Conservation (phyloP, 2,329 filamentous ascomycete genomes). For the Lecanicillium sp. region DNA sequence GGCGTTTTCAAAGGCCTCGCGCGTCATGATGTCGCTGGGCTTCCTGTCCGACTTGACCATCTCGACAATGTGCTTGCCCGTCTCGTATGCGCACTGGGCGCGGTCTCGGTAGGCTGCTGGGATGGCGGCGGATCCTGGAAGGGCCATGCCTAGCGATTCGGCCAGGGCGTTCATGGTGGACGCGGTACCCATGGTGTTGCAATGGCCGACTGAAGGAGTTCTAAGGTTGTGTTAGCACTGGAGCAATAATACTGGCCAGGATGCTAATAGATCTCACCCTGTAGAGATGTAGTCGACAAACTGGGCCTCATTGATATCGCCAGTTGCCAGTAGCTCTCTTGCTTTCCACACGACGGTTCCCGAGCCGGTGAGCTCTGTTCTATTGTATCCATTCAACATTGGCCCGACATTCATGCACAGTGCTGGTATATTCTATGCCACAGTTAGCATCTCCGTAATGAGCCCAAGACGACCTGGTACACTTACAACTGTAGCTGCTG, state of each 20-base stretch:
- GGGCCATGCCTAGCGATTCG: slow-evolving; percentile 44
- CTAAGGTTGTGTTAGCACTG: slow-evolving; percentile 12
- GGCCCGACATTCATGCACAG: slow-evolving; percentile 45
- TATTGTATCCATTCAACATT: slow-evolving; percentile 41
- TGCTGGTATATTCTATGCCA: slow-evolving; percentile 33
- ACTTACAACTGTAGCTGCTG: slow-evolving; percentile 35
- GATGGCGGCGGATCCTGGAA: slow-evolving; percentile 43
- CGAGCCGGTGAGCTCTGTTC: slow-evolving; percentile 32
- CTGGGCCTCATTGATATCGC: slow-evolving; percentile 34
- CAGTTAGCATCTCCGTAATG: neutral
- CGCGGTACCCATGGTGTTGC: slow-evolving; percentile 47
- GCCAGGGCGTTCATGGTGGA: slow-evolving; percentile 45
- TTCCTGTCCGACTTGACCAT: slow-evolving; percentile 40
- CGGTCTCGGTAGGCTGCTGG: slow-evolving; percentile 42
- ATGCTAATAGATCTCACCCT: slow-evolving; percentile 1
- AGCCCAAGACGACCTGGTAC: neutral
- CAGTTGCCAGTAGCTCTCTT: slow-evolving; percentile 37
- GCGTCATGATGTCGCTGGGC: slow-evolving; percentile 47
- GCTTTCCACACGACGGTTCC: slow-evolving; percentile 41
- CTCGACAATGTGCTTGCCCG: slow-evolving; percentile 39
- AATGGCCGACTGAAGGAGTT: slow-evolving; percentile 38
- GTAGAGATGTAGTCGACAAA: slow-evolving; percentile 35
- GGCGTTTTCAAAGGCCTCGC: slow-evolving; percentile 47
- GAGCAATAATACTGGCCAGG: neutral
- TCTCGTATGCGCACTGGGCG: slow-evolving; percentile 38